Evolutionary conservation across 179 eudicot species (phyloP).

Genomic region (Patellifolia procumbens): DNA sequence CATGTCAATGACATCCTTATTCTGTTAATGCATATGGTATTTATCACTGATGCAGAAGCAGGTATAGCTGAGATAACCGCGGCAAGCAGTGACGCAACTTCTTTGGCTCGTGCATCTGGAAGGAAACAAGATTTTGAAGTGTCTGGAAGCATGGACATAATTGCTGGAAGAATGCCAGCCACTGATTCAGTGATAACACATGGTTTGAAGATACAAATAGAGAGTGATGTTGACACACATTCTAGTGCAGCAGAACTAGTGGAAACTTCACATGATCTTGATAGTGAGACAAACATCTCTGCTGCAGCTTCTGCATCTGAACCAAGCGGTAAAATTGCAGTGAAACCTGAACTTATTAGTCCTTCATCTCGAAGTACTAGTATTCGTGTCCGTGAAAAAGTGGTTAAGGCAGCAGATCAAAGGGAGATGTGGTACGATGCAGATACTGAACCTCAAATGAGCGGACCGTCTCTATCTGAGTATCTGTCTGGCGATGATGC

Average conservation of each 20-base stretch:
- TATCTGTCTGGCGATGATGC: not conserved
- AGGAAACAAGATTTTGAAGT: not conserved
- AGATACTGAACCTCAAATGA: slow-evolving; percentile 2
- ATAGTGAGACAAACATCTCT: not conserved
- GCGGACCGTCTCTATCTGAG: not conserved
- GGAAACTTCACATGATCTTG: slow-evolving; percentile 16
- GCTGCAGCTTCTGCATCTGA: slow-evolving; percentile 10
- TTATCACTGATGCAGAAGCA: not conserved
- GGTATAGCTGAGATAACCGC: not conserved
- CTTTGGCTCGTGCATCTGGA: not conserved
- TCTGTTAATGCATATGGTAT: not conserved
- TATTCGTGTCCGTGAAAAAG: not conserved
- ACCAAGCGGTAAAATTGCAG: slow-evolving; percentile 1
- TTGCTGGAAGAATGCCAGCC: not conserved
- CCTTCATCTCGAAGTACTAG: slow-evolving; percentile 9
- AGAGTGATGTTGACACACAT: slow-evolving; percentile 15
- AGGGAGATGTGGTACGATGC: not conserved
- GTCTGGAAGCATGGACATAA: not conserved
- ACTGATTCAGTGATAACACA: not conserved
- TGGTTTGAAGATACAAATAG: not conserved
- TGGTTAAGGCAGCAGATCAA: not conserved
- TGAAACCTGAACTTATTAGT: slow-evolving; percentile 12
- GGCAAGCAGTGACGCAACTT: not conserved
- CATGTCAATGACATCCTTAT: not conserved
- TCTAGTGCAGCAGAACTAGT: not conserved